Percentiles rank a stretch among this genome's conserved stretches.
phyloP scores from a whole-genome alignment of 345 rosid species.

The Mercurialis annua region DNA sequence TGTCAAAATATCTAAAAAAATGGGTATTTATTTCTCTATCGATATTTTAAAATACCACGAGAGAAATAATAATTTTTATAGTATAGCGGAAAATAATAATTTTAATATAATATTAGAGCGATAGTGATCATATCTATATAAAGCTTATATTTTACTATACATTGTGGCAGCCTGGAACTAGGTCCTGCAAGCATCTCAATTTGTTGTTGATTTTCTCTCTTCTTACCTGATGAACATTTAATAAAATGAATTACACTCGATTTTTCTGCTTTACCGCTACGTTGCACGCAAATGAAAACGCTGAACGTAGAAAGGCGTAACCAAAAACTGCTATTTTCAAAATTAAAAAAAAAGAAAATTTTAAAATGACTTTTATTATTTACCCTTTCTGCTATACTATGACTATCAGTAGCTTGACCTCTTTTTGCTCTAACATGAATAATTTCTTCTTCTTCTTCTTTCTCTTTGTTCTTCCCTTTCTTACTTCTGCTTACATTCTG shows the following conservation, averaged over 20 bases:
- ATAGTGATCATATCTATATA: background rate
- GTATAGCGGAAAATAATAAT: too few species aligned
- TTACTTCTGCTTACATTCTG: conserved; percentile 12
- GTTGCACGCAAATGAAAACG: too few species aligned
- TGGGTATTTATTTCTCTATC: too few species aligned
- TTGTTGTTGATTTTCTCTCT: conserved; percentile 33
- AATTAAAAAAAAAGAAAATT: background rate
- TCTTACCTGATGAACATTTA: conserved; percentile 20
- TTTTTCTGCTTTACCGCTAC: background rate
- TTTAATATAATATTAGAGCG: background rate
- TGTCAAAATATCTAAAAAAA: too few species aligned
- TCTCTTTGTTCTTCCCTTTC: conserved; percentile 19
- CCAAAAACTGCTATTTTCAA: background rate
- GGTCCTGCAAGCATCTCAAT: conserved; percentile 27
- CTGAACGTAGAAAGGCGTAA: background rate
- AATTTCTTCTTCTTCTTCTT: conserved; percentile 16
- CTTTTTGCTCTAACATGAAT: conserved; percentile 59
- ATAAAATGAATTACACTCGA: background rate
- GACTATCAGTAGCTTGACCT: conserved; percentile 67
- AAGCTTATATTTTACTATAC: background rate
- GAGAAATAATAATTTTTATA: too few species aligned
- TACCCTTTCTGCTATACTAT: conserved; percentile 63
- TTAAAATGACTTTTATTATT: too few species aligned
- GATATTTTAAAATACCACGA: too few species aligned
- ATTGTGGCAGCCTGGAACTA: conserved; percentile 36